Conservation (phyloP, 2,329 filamentous ascomycete species). For the Dendrostoma leiphaemia region DNA sequence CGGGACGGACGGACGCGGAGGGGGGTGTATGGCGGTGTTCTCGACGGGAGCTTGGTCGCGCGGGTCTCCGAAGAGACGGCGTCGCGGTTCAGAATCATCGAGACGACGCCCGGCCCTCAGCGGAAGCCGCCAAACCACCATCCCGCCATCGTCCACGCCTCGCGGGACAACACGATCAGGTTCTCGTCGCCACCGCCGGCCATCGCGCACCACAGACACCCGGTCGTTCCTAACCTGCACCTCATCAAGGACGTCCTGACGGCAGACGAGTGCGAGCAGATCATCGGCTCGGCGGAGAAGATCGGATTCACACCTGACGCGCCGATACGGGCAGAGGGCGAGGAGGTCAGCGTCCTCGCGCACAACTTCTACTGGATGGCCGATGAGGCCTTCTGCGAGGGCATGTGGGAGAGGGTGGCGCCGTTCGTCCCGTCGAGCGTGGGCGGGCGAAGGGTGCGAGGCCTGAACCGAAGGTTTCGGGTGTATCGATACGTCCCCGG, state of each 20-base stretch:
- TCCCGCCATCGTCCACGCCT: constrained; percentile 63
- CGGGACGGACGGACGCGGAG: constrained; percentile 39
- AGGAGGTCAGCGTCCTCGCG: constrained; percentile 64
- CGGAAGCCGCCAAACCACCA: constrained; percentile 69
- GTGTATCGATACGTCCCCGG: constrained; percentile 73
- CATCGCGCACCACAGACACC: constrained; percentile 58
- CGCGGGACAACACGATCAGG: constrained; percentile 53
- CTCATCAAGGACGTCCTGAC: constrained; percentile 61
- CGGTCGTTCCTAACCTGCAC: constrained; percentile 59
- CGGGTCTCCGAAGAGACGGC: constrained; percentile 27
- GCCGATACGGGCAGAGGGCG: constrained; percentile 61
- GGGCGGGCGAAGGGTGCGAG: constrained; percentile 55
- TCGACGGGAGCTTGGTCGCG: constrained; percentile 54
- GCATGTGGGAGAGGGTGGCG: constrained; percentile 60
- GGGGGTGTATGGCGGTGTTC: constrained; percentile 54
- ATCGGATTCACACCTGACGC: constrained; percentile 67
- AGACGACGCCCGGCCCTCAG: constrained; percentile 56
- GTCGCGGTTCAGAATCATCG: constrained; percentile 52
- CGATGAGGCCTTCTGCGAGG: constrained; percentile 61
- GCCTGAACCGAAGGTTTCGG: constrained; percentile 67
- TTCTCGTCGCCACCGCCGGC: constrained; percentile 40
- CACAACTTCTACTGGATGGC: constrained; percentile 76
- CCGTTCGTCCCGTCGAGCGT: constrained; percentile 55
- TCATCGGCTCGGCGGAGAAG: constrained; percentile 64
- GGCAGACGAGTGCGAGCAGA: constrained; percentile 59